phyloP scores from a whole-genome alignment of 1,139 yeast species.

The Scheffersomyces lignicola region DNA sequence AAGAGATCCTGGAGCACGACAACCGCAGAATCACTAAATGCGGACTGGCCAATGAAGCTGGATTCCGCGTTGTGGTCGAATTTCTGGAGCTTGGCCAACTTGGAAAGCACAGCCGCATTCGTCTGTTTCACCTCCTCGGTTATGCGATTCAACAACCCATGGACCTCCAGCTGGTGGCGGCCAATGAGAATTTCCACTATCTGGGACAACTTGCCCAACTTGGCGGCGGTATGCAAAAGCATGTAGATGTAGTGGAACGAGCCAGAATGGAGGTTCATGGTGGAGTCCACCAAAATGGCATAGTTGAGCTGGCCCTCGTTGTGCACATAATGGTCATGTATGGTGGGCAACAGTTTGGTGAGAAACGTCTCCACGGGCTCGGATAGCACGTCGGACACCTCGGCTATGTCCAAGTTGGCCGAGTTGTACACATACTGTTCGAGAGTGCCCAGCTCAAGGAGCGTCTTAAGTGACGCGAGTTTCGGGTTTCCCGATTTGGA shows the following conservation, averaged over 20 bases:
- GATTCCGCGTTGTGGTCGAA: slow-evolving; percentile 24
- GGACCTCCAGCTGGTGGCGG: slow-evolving; percentile 43
- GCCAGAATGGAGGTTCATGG: slow-evolving; percentile 34
- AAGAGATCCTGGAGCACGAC: slow-evolving; percentile 68
- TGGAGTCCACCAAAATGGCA: slow-evolving; percentile 29
- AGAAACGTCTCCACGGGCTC: slow-evolving; percentile 42
- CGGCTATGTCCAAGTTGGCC: slow-evolving; percentile 57
- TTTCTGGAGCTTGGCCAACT: slow-evolving; percentile 31
- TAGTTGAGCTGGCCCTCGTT: slow-evolving; percentile 27
- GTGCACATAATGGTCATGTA: slow-evolving; percentile 24
- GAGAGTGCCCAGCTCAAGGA: slow-evolving; percentile 45
- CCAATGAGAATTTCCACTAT: slow-evolving; percentile 56
- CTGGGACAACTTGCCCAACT: slow-evolving; percentile 61
- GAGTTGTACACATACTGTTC: slow-evolving; percentile 58
- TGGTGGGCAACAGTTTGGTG: slow-evolving; percentile 29
- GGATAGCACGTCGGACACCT: slow-evolving; percentile 49
- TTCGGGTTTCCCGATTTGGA: slow-evolving; percentile 30
- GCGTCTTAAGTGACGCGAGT: slow-evolving; percentile 36
- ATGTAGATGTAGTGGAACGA: slow-evolving; percentile 58
- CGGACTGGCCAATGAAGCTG: slow-evolving; percentile 25
- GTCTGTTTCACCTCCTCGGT: slow-evolving; percentile 64
- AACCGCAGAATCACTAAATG: slow-evolving; percentile 52
- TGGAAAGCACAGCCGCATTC: slow-evolving; percentile 29
- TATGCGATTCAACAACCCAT: slow-evolving; percentile 55
- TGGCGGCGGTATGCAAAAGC: slow-evolving; percentile 58